These are phyloP conservation scores for Cyberlindnera japonica DNA, from an alignment of 805 yeast genomes.

Conservation along the genomic window DNA sequence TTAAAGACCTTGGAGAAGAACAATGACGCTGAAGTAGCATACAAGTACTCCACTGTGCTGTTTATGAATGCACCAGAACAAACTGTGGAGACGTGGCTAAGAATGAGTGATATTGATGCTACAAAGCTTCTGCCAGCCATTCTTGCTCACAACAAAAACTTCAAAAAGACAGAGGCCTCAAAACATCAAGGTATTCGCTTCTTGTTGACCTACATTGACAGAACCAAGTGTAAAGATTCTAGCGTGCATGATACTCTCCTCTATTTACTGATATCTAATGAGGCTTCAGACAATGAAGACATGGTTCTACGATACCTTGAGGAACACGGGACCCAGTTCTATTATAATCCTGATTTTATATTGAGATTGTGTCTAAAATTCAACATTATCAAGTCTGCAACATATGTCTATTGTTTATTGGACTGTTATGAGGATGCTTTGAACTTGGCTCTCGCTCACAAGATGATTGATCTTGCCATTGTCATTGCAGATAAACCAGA, in stretches of 20 bases:
- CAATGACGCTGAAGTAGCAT: constrained; percentile 47
- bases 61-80: constrained; percentile 62
- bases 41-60: constrained; percentile 65
- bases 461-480: constrained; percentile 55
- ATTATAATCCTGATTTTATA: constrained; percentile 70
- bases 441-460: constrained; percentile 60
- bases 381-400: constrained; percentile 59
- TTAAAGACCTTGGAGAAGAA: constrained; percentile 51
- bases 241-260: constrained; percentile 68
- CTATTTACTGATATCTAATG: constrained; percentile 52
- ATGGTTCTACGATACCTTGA: constrained; percentile 49
- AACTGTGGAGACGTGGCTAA: constrained; percentile 79
- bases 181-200: constrained; percentile 67
- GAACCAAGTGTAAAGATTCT: constrained; percentile 38
- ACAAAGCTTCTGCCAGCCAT: constrained; percentile 72
- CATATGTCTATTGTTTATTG: constrained; percentile 65
- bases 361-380: constrained; percentile 66
- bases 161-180: constrained; percentile 35
- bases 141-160: constrained; percentile 57
- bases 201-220: constrained; percentile 50
- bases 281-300: constrained; percentile 30
- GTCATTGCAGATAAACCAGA: constrained; percentile 54
- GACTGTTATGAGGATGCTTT: constrained; percentile 79
- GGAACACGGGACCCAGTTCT: constrained; percentile 33
- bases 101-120: constrained; percentile 50